phyloP scores from a whole-genome alignment of 306 rosid species.

The Medicago lupulina region DNA sequence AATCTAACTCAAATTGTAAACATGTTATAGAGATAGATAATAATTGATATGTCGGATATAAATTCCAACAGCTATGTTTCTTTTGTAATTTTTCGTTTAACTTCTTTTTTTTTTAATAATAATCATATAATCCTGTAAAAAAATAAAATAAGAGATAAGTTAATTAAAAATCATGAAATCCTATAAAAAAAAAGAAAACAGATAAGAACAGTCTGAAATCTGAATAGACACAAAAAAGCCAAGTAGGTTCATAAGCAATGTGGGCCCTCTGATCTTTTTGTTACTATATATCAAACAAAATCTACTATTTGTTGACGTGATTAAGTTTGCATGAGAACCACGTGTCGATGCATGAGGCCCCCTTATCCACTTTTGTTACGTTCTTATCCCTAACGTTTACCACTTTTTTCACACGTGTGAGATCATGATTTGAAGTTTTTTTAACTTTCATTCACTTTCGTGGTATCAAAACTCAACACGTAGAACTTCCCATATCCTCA shows the following conservation, averaged over 20 bases:
- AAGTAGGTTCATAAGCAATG: not conserved
- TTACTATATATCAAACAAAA: not conserved
- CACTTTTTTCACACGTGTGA: not conserved
- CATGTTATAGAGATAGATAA: too few species aligned
- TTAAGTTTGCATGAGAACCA: not conserved
- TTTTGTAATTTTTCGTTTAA: too few species aligned
- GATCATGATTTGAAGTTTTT: not conserved
- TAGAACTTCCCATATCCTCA: too few species aligned
- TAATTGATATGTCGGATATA: too few species aligned
- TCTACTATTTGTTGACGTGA: not conserved
- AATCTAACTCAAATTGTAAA: too few species aligned
- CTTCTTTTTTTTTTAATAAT: too few species aligned
- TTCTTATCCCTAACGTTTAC: not conserved
- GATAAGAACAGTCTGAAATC: not conserved
- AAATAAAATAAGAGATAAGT: too few species aligned
- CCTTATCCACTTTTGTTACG: not conserved
- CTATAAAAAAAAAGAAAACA: too few species aligned
- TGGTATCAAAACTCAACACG: not conserved
- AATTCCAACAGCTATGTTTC: too few species aligned
- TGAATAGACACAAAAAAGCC: not conserved
- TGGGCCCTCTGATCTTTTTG: not conserved
- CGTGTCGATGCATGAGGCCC: not conserved
- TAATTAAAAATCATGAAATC: too few species aligned
- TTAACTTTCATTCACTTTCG: not conserved
- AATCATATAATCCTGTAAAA: too few species aligned